Evolutionary conservation across 148 eudicot genomes (phyloP).

Genomic region (Oxyria digyna): DNA sequence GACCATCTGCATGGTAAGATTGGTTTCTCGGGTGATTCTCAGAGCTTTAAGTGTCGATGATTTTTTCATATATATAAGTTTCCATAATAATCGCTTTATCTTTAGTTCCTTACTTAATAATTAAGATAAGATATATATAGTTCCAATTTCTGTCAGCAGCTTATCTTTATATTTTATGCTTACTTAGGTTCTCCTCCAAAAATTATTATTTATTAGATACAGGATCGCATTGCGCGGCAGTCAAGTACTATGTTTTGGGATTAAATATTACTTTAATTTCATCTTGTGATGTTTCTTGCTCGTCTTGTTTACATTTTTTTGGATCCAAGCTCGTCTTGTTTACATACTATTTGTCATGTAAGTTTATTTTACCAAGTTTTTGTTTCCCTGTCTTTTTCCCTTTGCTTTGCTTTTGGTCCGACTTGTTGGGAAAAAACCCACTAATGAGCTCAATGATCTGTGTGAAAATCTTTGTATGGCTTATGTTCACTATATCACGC

Average conservation of each 20-base stretch:
- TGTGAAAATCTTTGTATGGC: background rate
- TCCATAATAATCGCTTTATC: background rate
- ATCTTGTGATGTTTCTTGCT: background rate
- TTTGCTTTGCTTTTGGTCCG: background rate
- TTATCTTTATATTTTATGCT: background rate
- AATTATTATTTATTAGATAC: background rate
- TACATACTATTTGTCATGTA: background rate
- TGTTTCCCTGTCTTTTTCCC: background rate
- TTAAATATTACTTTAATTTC: background rate
- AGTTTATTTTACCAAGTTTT: background rate
- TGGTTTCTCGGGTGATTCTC: background rate
- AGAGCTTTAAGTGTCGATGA: background rate
- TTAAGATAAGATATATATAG: background rate
- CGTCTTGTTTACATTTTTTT: too few species aligned
- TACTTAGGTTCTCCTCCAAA: background rate
- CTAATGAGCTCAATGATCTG: background rate
- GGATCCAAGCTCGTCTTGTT: too few species aligned
- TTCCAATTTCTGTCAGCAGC: background rate
- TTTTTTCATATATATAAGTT: background rate
- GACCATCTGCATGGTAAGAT: slow-evolving; percentile 51
- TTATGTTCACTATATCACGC: background rate
- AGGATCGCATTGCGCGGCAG: background rate
- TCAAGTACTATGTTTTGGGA: background rate
- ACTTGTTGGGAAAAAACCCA: background rate
- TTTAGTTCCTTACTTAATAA: background rate